A percentile compares a stretch with the other conserved stretches of the same genome.
Evolutionary conservation across 1,139 yeast genomes (phyloP).

Genomic region (Candida glucosophila): DNA sequence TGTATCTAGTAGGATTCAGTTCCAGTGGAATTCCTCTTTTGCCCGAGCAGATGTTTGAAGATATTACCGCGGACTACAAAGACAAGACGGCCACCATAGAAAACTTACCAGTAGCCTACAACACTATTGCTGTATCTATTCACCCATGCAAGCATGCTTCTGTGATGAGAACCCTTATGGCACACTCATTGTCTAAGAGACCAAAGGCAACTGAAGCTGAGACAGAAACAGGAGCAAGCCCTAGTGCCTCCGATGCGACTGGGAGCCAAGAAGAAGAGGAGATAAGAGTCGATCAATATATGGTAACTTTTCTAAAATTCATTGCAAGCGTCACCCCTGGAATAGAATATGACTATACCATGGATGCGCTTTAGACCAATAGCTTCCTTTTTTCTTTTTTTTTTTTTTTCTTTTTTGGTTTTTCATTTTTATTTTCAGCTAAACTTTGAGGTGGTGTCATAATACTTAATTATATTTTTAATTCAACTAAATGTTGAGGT

Average conservation of each 20-base stretch:
- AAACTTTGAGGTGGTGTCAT: too few relatives aligned
- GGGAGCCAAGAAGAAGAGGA: slow-evolving; percentile 8
- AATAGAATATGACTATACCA: slow-evolving; percentile 91
- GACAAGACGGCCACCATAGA: slow-evolving; percentile 97
- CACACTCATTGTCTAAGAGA: slow-evolving; percentile 27
- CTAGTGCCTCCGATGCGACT: too few relatives aligned
- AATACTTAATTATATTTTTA: too few relatives aligned
- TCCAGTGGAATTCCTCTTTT: slow-evolving; percentile 77
- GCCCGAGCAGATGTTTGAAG: slow-evolving; percentile 91
- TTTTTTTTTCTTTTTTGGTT: too few relatives aligned
- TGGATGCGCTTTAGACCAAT: slow-evolving; percentile 67
- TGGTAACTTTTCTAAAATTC: slow-evolving; percentile 81
- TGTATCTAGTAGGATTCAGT: slow-evolving; percentile 84
- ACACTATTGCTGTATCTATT: slow-evolving; percentile 78
- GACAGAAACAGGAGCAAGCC: slow-evolving; percentile 11
- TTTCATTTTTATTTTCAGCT: too few relatives aligned
- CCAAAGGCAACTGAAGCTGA: slow-evolving; percentile 20
- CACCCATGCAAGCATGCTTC: slow-evolving; percentile 96
- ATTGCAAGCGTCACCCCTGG: slow-evolving; percentile 97
- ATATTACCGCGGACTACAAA: slow-evolving; percentile 82
- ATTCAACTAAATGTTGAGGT: too few relatives aligned
- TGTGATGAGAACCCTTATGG: slow-evolving; percentile 85
- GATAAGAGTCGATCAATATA: slow-evolving; percentile 82
- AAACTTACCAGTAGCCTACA: slow-evolving; percentile 73
- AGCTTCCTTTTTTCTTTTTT: too few relatives aligned